Base-by-base conservation (phyloP, 495 filamentous ascomycete genomes). In the Penicillium silybi region DNA sequence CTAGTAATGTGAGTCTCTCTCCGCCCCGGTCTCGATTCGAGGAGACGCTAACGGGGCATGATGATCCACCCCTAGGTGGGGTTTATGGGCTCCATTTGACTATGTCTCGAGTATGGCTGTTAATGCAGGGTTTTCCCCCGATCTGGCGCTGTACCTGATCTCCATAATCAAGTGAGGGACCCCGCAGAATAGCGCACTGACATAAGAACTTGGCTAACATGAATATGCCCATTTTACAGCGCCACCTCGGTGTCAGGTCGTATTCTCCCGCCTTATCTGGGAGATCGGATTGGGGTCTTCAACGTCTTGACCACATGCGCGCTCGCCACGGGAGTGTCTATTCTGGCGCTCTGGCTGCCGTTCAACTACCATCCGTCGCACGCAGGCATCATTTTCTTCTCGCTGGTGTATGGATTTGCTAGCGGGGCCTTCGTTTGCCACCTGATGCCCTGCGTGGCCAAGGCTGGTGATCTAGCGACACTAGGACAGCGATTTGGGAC, bases 371-470 rank as follows among this genome's bases (percentile, higher is more conserved):
- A 58, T 35, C 57, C 53, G 2, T 63, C 55, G 3, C 50, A 69
- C 10, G 59, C 60, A 0, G 65, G 64, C 4, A 46, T 72, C 29
- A 69, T 71, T 23, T 56, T 66, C 11, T 65, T 72, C 26, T 29
- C 58, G 3, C 23, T 63, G 1, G 54, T 67, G 4, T 68, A 63
- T 34, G 73, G 73, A 3, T 73, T 71, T 47, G 59, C 61, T n/a
- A 72, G 65, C 40, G 71, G 71, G 16, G 62, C 58, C 7, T 57
- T 65, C 18, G 57, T 72, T 48, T 73, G 3, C n/a, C n/a, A n/a
- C n/a, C 29, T 69, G 13, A 68, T 69, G 57, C 63, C 70, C 8
- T 71, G 65, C 53, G 66, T 64, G 7, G 70, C 65, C 7, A 65
- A 65, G 48, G 27, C 52, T 23, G 59, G 61, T 0, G 54, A 38